phyloP scores from a whole-genome alignment of 441 rosid genomes.

The Populus hybrid region DNA sequence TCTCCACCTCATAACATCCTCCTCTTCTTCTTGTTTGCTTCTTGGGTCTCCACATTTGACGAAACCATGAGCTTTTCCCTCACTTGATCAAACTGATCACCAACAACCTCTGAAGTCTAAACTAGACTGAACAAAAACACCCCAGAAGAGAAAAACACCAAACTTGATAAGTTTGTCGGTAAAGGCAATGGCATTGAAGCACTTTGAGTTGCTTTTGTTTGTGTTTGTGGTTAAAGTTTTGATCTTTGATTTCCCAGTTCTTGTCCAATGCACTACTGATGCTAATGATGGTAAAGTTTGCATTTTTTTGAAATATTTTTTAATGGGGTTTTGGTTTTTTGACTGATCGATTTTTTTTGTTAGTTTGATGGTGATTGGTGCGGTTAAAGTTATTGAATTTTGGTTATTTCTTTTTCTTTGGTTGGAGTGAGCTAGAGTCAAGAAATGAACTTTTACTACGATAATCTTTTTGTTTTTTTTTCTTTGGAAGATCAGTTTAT shows the following conservation, averaged over 20 bases:
- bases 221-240: slow-evolving; percentile 22
- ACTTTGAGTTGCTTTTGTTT: slow-evolving; percentile 10
- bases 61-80: slow-evolving; percentile 20
- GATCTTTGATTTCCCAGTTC: slow-evolving; percentile 32
- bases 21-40: slow-evolving; percentile 15
- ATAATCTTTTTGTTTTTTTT: neutral
- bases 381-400: slow-evolving; percentile 15
- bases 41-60: slow-evolving; percentile 7
- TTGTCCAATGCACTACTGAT: slow-evolving; percentile 70
- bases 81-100: slow-evolving; percentile 20
- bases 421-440: slow-evolving; percentile 13
- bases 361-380: slow-evolving; percentile 22
- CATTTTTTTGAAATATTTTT: neutral
- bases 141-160: neutral
- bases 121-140: neutral
- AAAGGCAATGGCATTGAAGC: neutral
- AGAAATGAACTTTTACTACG: slow-evolving; percentile 20
- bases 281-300: slow-evolving; percentile 60
- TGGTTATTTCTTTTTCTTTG: neutral
- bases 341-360: slow-evolving; percentile 22
- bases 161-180: neutral
- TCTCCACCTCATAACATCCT: slow-evolving; percentile 14
- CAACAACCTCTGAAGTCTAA: neutral
- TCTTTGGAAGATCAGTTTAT: slow-evolving; percentile 15
- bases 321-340: slow-evolving; percentile 30